Base-by-base conservation (phyloP, 1,284 basidiomycete species). In the Trametes polyzona region DNA sequence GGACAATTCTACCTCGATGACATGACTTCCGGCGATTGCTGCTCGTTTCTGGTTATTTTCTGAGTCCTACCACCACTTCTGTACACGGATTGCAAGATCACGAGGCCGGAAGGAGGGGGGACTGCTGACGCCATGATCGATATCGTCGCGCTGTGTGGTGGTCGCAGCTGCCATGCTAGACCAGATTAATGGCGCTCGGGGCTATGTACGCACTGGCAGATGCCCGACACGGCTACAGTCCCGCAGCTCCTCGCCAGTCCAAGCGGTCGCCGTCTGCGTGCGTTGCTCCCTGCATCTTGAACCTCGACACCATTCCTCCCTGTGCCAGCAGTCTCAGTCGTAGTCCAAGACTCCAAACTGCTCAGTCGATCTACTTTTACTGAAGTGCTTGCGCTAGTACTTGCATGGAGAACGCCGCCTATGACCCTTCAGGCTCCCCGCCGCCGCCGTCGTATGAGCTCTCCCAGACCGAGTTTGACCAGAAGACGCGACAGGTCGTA, bases 381-480 rank as follows among this genome's bases (percentile, higher is more conserved):
- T n/a, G n/a, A n/a, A n/a, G n/a, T 32, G 8, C 14, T 32, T 32
- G 30, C 30, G 30, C 8, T 32, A 14, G 14, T 8, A 8, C 1
- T 16, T 32, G 43, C 24, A 61, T 61, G 59, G 44, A 50, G 17
- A 33, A 50, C 27, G 41, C 61, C 26, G 35, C 43, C 14, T 59
- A 61, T 41, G 61, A 65, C 23, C 17, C 58, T 39, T 57, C 66
- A 41, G 55, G 65, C 63, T 57, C 69, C 29, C 69, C 65, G 14
- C 76, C 77, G 24, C 78, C 76, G 36, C 79, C 71, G 66, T 79
- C 74, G 63, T 88, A 74, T 76, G 81, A 75, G 72, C 73, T 59
- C 73, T 82, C 76, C 64, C 74, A 83, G 47, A 76, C 80, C 57
- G 82, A 84, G 58, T 82, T 80, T 40, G 83, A 88, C 68, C 78